Conservation (phyloP, 805 yeast genomes). For the Zygoascus bituminiphila region DNA sequence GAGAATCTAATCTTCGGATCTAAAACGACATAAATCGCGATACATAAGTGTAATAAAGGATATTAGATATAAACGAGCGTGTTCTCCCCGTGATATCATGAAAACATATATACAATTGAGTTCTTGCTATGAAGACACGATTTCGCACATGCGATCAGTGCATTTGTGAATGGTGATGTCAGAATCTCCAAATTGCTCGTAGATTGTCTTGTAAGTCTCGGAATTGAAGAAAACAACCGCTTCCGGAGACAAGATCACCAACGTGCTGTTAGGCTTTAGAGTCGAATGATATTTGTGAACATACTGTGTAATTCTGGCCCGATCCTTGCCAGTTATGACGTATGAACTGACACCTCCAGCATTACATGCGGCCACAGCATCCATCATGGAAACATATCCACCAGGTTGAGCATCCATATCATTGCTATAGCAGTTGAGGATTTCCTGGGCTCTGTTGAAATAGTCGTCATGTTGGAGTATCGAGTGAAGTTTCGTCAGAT, state of each 20-base stretch:
- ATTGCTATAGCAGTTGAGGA: constrained; percentile 17
- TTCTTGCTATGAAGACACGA: neutral
- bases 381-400: constrained; percentile 20
- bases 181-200: neutral
- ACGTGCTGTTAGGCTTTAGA: constrained; percentile 8
- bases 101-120: too few relatives aligned
- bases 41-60: neutral
- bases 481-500: constrained; percentile 23
- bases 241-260: constrained; percentile 12
- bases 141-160: neutral
- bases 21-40: constrained; percentile 6
- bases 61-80: neutral
- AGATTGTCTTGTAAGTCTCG: neutral
- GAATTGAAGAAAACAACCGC: constrained; percentile 12
- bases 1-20: constrained; percentile 32
- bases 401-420: constrained; percentile 22
- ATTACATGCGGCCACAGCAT: constrained; percentile 8
- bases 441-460: constrained; percentile 9
- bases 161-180: neutral
- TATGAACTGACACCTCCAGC: constrained; percentile 13
- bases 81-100: too few relatives aligned
- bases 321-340: constrained; percentile 14
- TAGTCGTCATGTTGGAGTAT: constrained; percentile 10
- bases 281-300: constrained; percentile 2
- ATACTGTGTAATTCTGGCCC: constrained; percentile 1